phyloP scores from a whole-genome alignment of 352 stramenopile genomes.

The Globisporangium canariense region DNA sequence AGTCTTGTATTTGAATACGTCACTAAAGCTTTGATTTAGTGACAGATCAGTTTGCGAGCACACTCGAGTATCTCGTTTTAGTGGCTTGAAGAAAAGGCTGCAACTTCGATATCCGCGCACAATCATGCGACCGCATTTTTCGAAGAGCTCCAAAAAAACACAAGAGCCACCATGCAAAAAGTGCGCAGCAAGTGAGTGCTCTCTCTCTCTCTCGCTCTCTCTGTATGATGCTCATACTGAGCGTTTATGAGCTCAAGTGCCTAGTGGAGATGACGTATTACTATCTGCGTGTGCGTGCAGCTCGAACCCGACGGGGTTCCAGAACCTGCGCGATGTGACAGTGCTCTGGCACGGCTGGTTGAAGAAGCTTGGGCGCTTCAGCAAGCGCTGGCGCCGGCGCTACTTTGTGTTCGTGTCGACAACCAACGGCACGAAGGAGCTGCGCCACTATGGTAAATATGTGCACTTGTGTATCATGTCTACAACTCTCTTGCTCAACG shows the following conservation, averaged over 20 bases:
- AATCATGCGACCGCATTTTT: conserved; percentile 1
- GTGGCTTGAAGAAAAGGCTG: not conserved
- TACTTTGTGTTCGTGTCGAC: conserved; percentile 82
- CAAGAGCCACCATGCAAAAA: conserved; percentile 36
- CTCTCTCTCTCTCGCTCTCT: conserved; percentile 2
- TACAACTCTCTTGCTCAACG: not conserved
- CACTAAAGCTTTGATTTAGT: too few relatives aligned
- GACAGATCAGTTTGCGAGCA: too few relatives aligned
- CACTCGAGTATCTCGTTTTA: not conserved
- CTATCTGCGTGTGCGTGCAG: conserved; percentile 15
- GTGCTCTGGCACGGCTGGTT: conserved; percentile 85
- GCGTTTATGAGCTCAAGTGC: conserved; percentile 10
- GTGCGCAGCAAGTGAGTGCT: conserved; percentile 43
- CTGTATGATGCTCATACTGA: not conserved
- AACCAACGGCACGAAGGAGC: conserved; percentile 60
- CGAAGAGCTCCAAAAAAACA: conserved; percentile 1
- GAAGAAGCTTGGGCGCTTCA: conserved; percentile 82
- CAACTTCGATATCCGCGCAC: conserved; percentile 5
- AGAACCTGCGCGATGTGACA: conserved; percentile 48
- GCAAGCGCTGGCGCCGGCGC: conserved; percentile 70
- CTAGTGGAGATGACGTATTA: not conserved
- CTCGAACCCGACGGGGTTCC: conserved; percentile 47
- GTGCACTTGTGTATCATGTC: too few relatives aligned
- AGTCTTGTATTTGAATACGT: not conserved
- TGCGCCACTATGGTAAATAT: conserved; percentile 53